Percentiles rank a stretch among this genome's conserved stretches.
Conservation (phyloP, 768 basidiomycete genomes). For the Mycena alexandri region DNA sequence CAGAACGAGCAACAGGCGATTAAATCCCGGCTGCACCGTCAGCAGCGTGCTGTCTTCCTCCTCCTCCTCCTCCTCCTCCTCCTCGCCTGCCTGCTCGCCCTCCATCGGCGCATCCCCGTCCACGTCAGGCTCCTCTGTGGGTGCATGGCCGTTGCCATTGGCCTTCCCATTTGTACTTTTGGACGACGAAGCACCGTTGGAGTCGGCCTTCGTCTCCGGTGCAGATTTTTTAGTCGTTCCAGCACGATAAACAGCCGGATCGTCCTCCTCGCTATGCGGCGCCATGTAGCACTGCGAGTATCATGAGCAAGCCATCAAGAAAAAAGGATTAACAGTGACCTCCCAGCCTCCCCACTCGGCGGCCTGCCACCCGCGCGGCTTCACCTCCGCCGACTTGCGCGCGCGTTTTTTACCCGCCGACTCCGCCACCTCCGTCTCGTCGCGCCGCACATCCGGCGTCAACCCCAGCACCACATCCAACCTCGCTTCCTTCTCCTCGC, state of each 20-base stretch:
- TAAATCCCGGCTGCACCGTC: slow-evolving; percentile 91
- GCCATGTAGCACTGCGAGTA: slow-evolving; percentile 87
- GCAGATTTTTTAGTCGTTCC: slow-evolving; percentile 60
- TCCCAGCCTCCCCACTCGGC: slow-evolving; percentile 96
- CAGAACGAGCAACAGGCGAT: slow-evolving; percentile 88
- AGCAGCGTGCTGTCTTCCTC: slow-evolving; percentile 86
- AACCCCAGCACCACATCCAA: slow-evolving; percentile 90
- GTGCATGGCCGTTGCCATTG: slow-evolving; percentile 36
- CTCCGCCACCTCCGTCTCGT: slow-evolving; percentile 45
- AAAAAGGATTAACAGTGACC: slow-evolving; percentile 56
- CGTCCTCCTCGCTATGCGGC: slow-evolving; percentile 93
- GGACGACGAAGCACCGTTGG: slow-evolving; percentile 25
- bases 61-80: slow-evolving; percentile 56
- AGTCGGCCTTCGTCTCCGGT: slow-evolving; percentile 35
- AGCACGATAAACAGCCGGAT: slow-evolving; percentile 92
- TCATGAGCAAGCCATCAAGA: slow-evolving; percentile 16
- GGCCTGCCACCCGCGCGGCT: slow-evolving; percentile 69
- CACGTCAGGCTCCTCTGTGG: slow-evolving; percentile 16
- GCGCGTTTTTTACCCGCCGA: slow-evolving; percentile 46
- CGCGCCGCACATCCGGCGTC: slow-evolving; percentile 71
- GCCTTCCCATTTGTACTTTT: slow-evolving; percentile 33
- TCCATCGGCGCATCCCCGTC: slow-evolving; percentile 32
- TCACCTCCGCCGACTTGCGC: slow-evolving; percentile 45
- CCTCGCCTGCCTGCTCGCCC: slow-evolving; percentile 53
- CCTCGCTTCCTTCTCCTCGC: slow-evolving; percentile 83